These are phyloP conservation scores for Pythium plurisporium DNA, from an alignment of 352 stramenopile species.

Conservation along the genomic window DNA sequence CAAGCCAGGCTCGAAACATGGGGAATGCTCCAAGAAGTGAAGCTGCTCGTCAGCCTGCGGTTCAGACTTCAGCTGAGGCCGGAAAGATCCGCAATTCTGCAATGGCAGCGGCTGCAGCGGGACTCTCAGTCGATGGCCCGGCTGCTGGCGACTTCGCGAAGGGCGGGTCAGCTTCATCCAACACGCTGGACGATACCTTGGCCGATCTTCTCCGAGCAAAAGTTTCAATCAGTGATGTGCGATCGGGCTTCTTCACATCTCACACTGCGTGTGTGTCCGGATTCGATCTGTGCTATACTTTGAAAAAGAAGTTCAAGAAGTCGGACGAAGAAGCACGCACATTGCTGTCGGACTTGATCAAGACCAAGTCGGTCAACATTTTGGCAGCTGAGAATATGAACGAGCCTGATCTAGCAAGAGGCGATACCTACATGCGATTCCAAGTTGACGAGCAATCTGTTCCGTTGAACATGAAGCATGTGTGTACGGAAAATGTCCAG, in stretches of 20 bases:
- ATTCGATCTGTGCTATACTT: constrained; percentile 38
- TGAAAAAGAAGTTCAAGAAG: constrained; percentile 65
- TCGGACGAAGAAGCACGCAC: constrained; percentile 33
- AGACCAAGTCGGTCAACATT: constrained; percentile 44
- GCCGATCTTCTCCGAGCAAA: constrained; percentile 57
- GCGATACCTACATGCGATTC: constrained; percentile 70
- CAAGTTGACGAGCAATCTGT: constrained; percentile 83
- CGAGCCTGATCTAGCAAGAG: constrained; percentile 40
- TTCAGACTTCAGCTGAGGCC: constrained; percentile 10
- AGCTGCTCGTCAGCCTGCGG: neutral
- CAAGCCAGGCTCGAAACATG: constrained; percentile 4
- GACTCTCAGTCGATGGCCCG: constrained; percentile 27
- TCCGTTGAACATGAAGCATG: constrained; percentile 78
- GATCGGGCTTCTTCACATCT: constrained; percentile 69
- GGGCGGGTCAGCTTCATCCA: constrained; percentile 29
- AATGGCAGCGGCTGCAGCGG: constrained; percentile 44
- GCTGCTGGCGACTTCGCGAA: constrained; percentile 33
- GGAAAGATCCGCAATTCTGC: constrained; percentile 50
- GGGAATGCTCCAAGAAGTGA: constrained; percentile 9
- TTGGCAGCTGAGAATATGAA: constrained; percentile 47
- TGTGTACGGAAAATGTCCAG: constrained; percentile 38
- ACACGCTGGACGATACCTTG: constrained; percentile 54
- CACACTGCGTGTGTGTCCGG: constrained; percentile 56
- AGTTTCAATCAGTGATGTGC: constrained; percentile 52
- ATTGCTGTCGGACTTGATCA: constrained; percentile 41